Evolutionary conservation across 2,329 filamentous ascomycete species (phyloP).

Genomic region (Xylaria multiplex): DNA sequence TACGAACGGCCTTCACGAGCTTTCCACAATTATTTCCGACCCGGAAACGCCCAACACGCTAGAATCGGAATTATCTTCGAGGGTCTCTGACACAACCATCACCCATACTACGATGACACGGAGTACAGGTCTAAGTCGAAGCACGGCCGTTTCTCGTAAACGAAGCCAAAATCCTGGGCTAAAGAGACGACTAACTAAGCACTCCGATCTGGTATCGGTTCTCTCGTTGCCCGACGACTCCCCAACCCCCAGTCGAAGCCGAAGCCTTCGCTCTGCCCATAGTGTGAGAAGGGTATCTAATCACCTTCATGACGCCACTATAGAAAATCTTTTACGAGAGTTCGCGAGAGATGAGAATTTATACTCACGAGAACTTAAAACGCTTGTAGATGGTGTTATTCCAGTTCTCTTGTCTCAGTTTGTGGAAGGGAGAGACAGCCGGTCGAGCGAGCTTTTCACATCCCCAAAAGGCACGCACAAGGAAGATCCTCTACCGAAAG

Average conservation of each 20-base stretch:
- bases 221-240: slow-evolving; percentile 76
- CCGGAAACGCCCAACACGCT: slow-evolving; percentile 56
- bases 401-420: slow-evolving; percentile 90
- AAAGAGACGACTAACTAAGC: slow-evolving; percentile 84
- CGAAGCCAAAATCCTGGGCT: slow-evolving; percentile 64
- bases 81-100: slow-evolving; percentile 61
- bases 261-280: slow-evolving; percentile 78
- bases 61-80: slow-evolving; percentile 62
- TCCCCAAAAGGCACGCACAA: slow-evolving; percentile 62
- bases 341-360: slow-evolving; percentile 85
- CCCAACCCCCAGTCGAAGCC: slow-evolving; percentile 66
- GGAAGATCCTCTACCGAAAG: slow-evolving; percentile 75
- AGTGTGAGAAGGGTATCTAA: slow-evolving; percentile 81
- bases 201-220: slow-evolving; percentile 93
- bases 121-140: slow-evolving; percentile 60
- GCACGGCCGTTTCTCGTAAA: slow-evolving; percentile 56
- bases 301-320: slow-evolving; percentile 72
- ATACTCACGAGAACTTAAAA: slow-evolving; percentile 90
- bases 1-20: slow-evolving; percentile 64
- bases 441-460: slow-evolving; percentile 74
- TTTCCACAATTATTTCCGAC: slow-evolving; percentile 68
- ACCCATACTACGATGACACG: slow-evolving; percentile 67
- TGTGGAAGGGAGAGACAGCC: slow-evolving; percentile 73
- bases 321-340: slow-evolving; percentile 80
- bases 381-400: slow-evolving; percentile 92